These are phyloP conservation scores for Ichthyophthirius multifiliis DNA, from an alignment of 169 alveolate genomes.

Conservation along the genomic window DNA sequence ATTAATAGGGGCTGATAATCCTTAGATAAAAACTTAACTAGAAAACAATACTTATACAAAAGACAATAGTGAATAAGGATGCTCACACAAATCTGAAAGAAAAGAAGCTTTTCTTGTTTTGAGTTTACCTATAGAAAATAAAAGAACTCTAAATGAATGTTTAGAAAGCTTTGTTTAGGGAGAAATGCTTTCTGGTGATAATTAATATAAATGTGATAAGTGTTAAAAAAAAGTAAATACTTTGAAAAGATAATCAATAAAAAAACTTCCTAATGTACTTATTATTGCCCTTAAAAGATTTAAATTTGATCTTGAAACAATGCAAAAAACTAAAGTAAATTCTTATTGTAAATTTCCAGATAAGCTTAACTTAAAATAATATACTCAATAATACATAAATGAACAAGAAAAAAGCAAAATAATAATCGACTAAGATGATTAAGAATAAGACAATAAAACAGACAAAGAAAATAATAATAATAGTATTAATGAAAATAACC, in stretches of 20 bases:
- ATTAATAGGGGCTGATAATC: conserved; percentile 57
- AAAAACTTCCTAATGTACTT: conserved; percentile 76
- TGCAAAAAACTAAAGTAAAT: conserved; percentile 75
- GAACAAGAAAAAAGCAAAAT: neutral
- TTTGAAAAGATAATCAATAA: conserved; percentile 69
- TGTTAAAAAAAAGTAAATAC: conserved; percentile 79
- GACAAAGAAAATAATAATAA: too few relatives aligned
- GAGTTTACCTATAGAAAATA: conserved; percentile 73
- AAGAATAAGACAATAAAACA: too few relatives aligned
- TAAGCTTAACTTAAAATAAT: conserved; percentile 75
- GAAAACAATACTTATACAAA: neutral
- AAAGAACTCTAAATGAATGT: conserved; percentile 70
- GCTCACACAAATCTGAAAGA: conserved; percentile 79
- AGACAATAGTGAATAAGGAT: conserved; percentile 13
- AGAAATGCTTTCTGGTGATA: conserved; percentile 83
- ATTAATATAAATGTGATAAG: conserved; percentile 76
- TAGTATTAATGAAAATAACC: too few relatives aligned
- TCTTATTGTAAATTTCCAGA: conserved; percentile 82
- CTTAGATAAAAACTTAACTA: neutral
- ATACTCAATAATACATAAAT: conserved; percentile 23
- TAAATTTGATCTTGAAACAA: conserved; percentile 75
- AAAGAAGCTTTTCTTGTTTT: conserved; percentile 72
- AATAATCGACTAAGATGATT: too few relatives aligned
- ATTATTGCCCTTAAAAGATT: conserved; percentile 74
- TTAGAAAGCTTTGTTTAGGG: conserved; percentile 75